These are phyloP conservation scores for Lathyrus tuberosus DNA, from an alignment of 306 rosid genomes.

Conservation along the genomic window DNA sequence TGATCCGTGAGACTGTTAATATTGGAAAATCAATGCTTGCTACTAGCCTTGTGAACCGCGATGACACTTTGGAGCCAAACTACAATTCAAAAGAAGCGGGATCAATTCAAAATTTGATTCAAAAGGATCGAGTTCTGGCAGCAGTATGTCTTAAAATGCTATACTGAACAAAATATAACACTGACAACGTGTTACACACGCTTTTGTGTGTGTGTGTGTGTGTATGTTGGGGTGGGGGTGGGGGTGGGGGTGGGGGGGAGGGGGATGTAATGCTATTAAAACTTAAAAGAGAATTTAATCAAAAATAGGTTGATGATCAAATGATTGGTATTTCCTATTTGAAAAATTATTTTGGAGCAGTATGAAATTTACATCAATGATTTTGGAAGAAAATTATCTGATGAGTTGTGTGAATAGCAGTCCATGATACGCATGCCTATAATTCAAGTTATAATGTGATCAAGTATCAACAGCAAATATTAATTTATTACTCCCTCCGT, in stretches of 20 bases:
- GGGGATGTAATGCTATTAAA: background rate
- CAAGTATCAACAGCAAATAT: background rate
- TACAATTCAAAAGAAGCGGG: slow-evolving; percentile 64
- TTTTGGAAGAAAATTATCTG: slow-evolving; percentile 6
- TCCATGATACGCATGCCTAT: background rate
- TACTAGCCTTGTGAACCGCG: slow-evolving; percentile 70
- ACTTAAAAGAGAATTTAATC: background rate
- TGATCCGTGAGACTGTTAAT: slow-evolving; percentile 83
- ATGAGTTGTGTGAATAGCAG: slow-evolving; percentile 18
- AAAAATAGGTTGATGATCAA: slow-evolving; percentile 5
- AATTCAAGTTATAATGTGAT: background rate
- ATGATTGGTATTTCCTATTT: slow-evolving; percentile 20
- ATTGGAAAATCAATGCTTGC: slow-evolving; percentile 91
- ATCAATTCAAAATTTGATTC: slow-evolving; percentile 79
- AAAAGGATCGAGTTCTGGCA: slow-evolving; percentile 85
- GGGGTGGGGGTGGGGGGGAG: background rate
- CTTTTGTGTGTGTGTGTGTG: background rate
- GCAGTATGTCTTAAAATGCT: slow-evolving; percentile 68
- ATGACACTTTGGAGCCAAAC: slow-evolving; percentile 60
- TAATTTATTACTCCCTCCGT: too few species aligned
- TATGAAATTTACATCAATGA: slow-evolving; percentile 7
- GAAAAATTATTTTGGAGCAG: background rate
- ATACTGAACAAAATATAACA: background rate
- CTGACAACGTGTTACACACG: background rate
- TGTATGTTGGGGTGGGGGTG: too few species aligned